Conservation (phyloP, 2,329 filamentous ascomycete species). For the Coniosporium tulheliwenetii region DNA sequence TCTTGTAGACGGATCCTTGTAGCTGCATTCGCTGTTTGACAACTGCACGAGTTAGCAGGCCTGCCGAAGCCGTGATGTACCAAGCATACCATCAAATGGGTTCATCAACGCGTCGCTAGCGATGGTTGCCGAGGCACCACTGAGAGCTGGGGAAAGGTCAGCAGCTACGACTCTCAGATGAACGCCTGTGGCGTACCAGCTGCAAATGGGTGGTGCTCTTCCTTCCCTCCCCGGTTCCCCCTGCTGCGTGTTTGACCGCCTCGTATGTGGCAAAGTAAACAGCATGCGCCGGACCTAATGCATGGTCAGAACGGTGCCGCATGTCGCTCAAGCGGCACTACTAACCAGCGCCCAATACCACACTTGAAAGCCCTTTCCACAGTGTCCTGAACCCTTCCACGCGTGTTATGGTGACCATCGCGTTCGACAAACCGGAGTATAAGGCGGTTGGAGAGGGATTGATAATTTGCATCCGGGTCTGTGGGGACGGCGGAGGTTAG, state of each 20-base stretch:
- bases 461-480: conserved; percentile 98
- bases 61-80: conserved; percentile 1
- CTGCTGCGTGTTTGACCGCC: conserved; percentile 88
- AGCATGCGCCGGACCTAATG: conserved; percentile 80
- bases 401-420: conserved; percentile 80
- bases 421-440: conserved; percentile 82
- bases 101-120: conserved; percentile 98
- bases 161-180: conserved; percentile 6
- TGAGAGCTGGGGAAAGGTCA: conserved; percentile 50
- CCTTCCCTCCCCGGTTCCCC: conserved; percentile 59
- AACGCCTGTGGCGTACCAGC: conserved; percentile 45
- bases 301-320: conserved; percentile 1
- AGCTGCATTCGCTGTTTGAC: conserved; percentile 99
- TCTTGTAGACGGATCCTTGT: conserved; percentile 83
- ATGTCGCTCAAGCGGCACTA: conserved; percentile 3
- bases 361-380: conserved; percentile 94
- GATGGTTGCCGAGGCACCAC: conserved; percentile 88
- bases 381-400: conserved; percentile 81
- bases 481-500: conserved; percentile 1
- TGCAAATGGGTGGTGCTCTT: conserved; percentile 76
- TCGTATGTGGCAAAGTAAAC: conserved; percentile 99
- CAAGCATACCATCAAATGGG: conserved; percentile 75
- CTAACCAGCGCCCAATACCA: conserved; percentile 81
- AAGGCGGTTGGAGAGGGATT: conserved; percentile 67
- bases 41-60: conserved; percentile 38